Percentiles rank a stretch among this genome's conserved stretches.
Conservation (phyloP, 2,329 filamentous ascomycete genomes). For the Neocucurbitaria cava region DNA sequence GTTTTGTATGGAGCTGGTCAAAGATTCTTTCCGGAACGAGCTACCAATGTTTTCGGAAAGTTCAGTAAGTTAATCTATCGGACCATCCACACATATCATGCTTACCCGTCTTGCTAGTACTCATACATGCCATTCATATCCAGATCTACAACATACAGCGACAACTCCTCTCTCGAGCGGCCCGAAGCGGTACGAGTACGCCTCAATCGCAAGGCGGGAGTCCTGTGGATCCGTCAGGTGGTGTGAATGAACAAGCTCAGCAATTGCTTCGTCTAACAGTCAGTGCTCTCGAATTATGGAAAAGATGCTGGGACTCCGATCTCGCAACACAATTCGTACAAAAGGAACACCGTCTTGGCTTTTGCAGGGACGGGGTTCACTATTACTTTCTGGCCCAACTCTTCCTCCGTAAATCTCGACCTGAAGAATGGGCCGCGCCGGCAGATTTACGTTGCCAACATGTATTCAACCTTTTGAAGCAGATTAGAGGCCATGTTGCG, state of each 20-base stretch:
- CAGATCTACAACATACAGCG: conserved; percentile 65
- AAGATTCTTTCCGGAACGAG: conserved; percentile 66
- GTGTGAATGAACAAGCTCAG: conserved; percentile 54
- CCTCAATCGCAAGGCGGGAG: conserved; percentile 63
- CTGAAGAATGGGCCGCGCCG: conserved; percentile 61
- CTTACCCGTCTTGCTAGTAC: conserved; percentile 50
- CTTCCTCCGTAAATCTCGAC: conserved; percentile 65
- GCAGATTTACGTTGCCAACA: conserved; percentile 68
- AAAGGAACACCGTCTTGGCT: conserved; percentile 68
- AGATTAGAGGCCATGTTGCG: conserved; percentile 66
- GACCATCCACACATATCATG: neutral
- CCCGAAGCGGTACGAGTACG: conserved; percentile 59
- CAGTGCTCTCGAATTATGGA: conserved; percentile 73
- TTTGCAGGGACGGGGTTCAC: conserved; percentile 74
- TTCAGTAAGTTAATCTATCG: conserved; percentile 53
- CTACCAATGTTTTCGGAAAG: conserved; percentile 76
- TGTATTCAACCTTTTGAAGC: conserved; percentile 67
- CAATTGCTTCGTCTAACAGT: conserved; percentile 56
- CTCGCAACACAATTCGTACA: conserved; percentile 72
- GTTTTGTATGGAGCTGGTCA: conserved; percentile 66
- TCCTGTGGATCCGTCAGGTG: conserved; percentile 54
- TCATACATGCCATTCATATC: conserved; percentile 72
- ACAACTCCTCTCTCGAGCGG: conserved; percentile 45
- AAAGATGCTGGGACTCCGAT: conserved; percentile 73
- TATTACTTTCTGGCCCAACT: conserved; percentile 76